Percentiles rank a stretch among this genome's conserved stretches.
Evolutionary conservation across 2,329 filamentous ascomycete species (phyloP).

Genomic region (Basipetospora chlamydospora): DNA sequence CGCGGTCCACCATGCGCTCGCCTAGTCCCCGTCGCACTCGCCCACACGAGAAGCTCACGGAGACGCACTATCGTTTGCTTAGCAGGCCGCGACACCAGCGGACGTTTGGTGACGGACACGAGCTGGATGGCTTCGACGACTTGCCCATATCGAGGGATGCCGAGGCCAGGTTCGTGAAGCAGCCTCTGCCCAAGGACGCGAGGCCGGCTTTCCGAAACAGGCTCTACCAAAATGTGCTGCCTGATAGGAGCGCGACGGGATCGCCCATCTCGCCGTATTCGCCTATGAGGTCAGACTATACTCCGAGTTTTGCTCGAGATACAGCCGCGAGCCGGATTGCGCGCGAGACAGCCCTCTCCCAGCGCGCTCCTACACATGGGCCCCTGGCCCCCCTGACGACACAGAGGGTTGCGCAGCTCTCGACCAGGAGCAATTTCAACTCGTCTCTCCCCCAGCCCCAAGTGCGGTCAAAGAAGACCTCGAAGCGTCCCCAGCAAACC

Average conservation of each 20-base stretch:
- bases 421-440: slow-evolving; percentile 32
- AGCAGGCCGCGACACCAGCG: slow-evolving; percentile 18
- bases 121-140: slow-evolving; percentile 89
- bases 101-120: slow-evolving; percentile 77
- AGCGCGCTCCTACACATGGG: slow-evolving; percentile 39
- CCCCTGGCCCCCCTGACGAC: slow-evolving; percentile 38
- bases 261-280: slow-evolving; percentile 39
- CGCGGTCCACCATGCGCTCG: slow-evolving; percentile 42
- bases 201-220: slow-evolving; percentile 47
- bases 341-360: slow-evolving; percentile 45
- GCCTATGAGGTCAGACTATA: slow-evolving; percentile 40
- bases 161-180: slow-evolving; percentile 72
- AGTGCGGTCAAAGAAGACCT: slow-evolving; percentile 40
- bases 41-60: slow-evolving; percentile 10
- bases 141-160: slow-evolving; percentile 71
- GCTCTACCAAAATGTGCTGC: slow-evolving; percentile 38
- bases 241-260: slow-evolving; percentile 37
- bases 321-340: slow-evolving; percentile 51
- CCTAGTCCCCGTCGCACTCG: slow-evolving; percentile 39
- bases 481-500: slow-evolving; percentile 43
- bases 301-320: slow-evolving; percentile 50
- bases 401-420: slow-evolving; percentile 39
- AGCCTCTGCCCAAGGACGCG: slow-evolving; percentile 55
- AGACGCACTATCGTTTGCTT: slow-evolving; percentile 9
- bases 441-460: slow-evolving; percentile 27